Evolutionary conservation across 225 moss, liverwort and hornwort species (phyloP), one percentile per base, ranked within the genome.

Genomic region (Asterella californica): DNA sequence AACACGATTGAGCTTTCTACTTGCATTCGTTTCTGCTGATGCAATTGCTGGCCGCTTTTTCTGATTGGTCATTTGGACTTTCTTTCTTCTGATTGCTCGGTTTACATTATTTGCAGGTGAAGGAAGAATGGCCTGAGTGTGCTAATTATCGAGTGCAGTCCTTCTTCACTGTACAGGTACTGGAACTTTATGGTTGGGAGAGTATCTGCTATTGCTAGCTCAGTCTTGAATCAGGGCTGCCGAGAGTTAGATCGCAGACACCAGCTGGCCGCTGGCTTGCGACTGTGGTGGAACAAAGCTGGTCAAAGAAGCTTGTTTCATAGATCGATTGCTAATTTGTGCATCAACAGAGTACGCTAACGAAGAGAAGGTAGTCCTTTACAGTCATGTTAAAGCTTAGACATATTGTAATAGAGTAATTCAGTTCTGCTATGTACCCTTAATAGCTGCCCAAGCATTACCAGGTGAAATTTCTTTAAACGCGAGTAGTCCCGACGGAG

Each of bases 61-160:
- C n/a, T 38, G 48, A n/a, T 11, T 71, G 24, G 12, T 48, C 71
- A 46, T n/a, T 71, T n/a, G 25, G n/a, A 25, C 29, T 25, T 50
- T 73, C 73, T 46, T 21, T 10, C 18, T 49, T 73, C 68, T 69
- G 70, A 70, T 45, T 70, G 15, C 74, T 74, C 12, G 52, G 53
- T 32, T 33, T 5, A 18, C 34, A 22, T 76, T 76, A 57, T 57
- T 54, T 76, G 36, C 59, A 59, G 75, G 75, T 76, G 57, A 76
- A 25, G 34, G 57, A 59, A 59, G 75, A 59, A 57, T 33, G 57
- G 10, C 75, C 34, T 50, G 2, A 34, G 59, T 21, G 57, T 0
- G 27, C 15, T 74, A 32, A 53, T 74, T 54, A 6, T 53, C 34
- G 37, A 52, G 55, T 38, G 59, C 24, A 76, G 59, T 76, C 38